Evolutionary conservation across 495 filamentous ascomycete genomes (phyloP), one percentile per base, ranked within the genome.

Genomic region (Penicillium goetzii): DNA sequence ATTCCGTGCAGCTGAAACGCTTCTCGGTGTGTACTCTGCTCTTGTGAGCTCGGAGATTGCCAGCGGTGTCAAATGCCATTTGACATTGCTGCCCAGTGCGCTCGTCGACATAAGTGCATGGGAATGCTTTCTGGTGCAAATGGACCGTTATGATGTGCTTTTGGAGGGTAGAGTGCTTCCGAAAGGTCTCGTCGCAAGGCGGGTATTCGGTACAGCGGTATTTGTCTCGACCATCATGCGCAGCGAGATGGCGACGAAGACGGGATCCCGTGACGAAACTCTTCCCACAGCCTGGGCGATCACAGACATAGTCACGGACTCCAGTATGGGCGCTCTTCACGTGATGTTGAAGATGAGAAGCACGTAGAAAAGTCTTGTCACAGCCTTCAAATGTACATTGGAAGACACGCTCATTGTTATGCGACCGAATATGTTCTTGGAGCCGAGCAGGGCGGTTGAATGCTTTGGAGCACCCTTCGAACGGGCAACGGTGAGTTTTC

Each of bases 361-460:
- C 81, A 36, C 92, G 89, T 33, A 89, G 77, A 68, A 96, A 99
- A 60, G 84, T 83, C 76, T 97, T 97, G 66, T 84, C 85, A 72
- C 95, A 99, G 19, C 74, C 85, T 0, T 78, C 70, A 59, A 88
- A 80, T 3, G 83, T 77, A 71, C 95, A 99, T 28, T 79, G 73
- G 71, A 86, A 92, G 7, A 90, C 81, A 10, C 92, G 84, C 66
- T 93, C 90, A 64, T 91, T 90, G 45, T 86, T 92, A 72, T 97
- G 93, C 3, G 89, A 90, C 47, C 90, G 81, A 3, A 92, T 68
- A 69, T 97, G 93, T 49, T 90, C 84, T n/a, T 86, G 80, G 2
- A 97, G 83, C 36, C 90, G 85, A n/a, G 85, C 87, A 2, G 90
- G 92, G 1, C 93, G 87, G 73, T 95, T 94, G 84, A 93, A 97